These are phyloP conservation scores for Phoenix roebelenii DNA, from an alignment of 176 grass and related monocot genomes.

Conservation along the genomic window DNA sequence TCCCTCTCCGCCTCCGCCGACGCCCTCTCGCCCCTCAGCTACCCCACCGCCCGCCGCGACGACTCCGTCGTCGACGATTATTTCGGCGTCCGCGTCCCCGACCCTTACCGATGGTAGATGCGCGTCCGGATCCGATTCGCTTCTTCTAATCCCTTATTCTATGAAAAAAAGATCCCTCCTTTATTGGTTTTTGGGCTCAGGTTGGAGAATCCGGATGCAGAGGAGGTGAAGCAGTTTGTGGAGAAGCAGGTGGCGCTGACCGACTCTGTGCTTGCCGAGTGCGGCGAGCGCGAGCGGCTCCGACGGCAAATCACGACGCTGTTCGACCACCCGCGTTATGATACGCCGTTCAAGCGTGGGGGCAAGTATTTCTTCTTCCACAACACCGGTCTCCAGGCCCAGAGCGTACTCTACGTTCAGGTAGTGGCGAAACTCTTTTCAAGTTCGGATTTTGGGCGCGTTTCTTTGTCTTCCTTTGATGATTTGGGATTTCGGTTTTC, in stretches of 20 bases:
- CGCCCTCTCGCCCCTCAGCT: slow-evolving; percentile 24
- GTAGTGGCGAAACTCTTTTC: slow-evolving; percentile 13
- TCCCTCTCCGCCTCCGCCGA: slow-evolving; percentile 27
- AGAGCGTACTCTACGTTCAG: slow-evolving; percentile 88
- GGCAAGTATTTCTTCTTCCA: slow-evolving; percentile 79
- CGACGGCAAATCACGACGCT: slow-evolving; percentile 42
- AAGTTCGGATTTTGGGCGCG: neutral
- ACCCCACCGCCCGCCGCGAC: slow-evolving; percentile 54
- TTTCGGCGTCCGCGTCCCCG: slow-evolving; percentile 52
- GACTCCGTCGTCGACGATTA: slow-evolving; percentile 50
- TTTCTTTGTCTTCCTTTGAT: too few species aligned
- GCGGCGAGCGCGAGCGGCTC: slow-evolving; percentile 49
- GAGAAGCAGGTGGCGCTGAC: slow-evolving; percentile 53
- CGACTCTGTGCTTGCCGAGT: slow-evolving; percentile 47
- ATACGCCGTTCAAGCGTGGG: slow-evolving; percentile 65
- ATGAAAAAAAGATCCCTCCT: neutral
- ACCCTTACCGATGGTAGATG: slow-evolving; percentile 80
- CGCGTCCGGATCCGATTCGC: too few species aligned
- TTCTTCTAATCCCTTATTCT: neutral
- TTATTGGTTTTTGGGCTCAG: slow-evolving; percentile 12
- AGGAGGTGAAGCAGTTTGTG: slow-evolving; percentile 84
- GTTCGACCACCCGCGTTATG: slow-evolving; percentile 76
- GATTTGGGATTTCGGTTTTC: too few species aligned
- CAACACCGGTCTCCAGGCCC: slow-evolving; percentile 88
- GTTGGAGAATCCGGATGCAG: slow-evolving; percentile 91